A percentile compares a stretch with the other conserved stretches of the same genome.
These are phyloP conservation scores for Pouteria glomerata DNA, from an alignment of 148 eudicot species.

Conservation along the genomic window DNA sequence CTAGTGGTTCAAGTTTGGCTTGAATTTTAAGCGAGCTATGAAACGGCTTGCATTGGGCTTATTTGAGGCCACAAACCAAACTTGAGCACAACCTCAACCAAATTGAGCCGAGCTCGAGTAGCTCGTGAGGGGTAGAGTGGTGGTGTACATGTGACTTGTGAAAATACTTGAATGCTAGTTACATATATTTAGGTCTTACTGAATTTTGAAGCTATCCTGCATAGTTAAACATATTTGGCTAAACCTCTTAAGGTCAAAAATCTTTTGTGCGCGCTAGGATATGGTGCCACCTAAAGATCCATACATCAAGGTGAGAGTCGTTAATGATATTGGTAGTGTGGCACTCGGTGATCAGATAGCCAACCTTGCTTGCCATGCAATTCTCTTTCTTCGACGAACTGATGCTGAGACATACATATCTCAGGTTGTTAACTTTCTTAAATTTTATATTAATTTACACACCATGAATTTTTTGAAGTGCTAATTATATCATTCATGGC, in stretches of 20 bases:
- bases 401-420: too few species aligned
- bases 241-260: not conserved
- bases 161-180: constrained; percentile 2
- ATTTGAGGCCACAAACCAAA: too few species aligned
- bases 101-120: too few species aligned
- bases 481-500: too few species aligned
- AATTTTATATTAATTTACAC: not conserved
- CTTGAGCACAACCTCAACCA: too few species aligned
- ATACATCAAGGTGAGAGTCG: constrained; percentile 83
- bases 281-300: constrained; percentile 99
- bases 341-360: constrained; percentile 68
- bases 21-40: too few species aligned
- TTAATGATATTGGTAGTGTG: constrained; percentile 74
- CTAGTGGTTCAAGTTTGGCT: too few species aligned
- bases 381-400: constrained; percentile 80
- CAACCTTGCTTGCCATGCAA: constrained; percentile 78
- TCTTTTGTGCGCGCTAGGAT: constrained; percentile 42
- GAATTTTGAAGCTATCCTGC: not conserved
- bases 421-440: constrained; percentile 32
- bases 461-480: not conserved
- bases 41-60: too few species aligned
- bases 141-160: too few species aligned
- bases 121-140: too few species aligned
- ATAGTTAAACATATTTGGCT: too few species aligned
- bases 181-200: not conserved